Evolutionary conservation across 164 flowering plant species (phyloP).

Genomic region (Macadamia tetraphylla): DNA sequence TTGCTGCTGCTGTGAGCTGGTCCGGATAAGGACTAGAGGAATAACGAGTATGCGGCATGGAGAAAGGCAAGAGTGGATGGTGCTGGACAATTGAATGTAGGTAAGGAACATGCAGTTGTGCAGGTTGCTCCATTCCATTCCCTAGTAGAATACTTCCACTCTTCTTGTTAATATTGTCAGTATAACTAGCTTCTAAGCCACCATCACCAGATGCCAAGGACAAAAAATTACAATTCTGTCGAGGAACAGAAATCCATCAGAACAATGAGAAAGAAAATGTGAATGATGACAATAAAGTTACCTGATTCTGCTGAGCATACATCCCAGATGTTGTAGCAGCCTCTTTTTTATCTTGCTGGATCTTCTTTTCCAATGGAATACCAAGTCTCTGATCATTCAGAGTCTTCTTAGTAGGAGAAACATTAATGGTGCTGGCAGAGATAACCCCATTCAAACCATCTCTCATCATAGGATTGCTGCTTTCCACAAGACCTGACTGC

Average conservation of each 20-base stretch:
- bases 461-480: conserved; percentile 6
- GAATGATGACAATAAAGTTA: conserved; percentile 11
- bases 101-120: conserved; percentile 31
- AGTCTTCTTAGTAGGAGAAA: background rate
- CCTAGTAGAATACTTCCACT: background rate
- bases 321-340: conserved; percentile 14
- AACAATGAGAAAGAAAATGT: conserved; percentile 1
- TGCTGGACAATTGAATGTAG: conserved; percentile 34
- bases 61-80: conserved; percentile 24
- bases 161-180: background rate
- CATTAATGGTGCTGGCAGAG: conserved; percentile 3
- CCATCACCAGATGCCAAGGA: conserved; percentile 39
- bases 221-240: conserved; percentile 50
- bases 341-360: conserved; percentile 21
- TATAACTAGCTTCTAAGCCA: conserved; percentile 17
- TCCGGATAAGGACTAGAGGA: conserved; percentile 28
- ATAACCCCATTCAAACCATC: background rate
- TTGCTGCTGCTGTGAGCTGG: conserved; percentile 26
- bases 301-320: conserved; percentile 37
- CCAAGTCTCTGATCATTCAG: conserved; percentile 22
- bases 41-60: conserved; percentile 26
- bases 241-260: conserved; percentile 12
- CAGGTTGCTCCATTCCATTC: conserved; percentile 19
- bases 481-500: conserved; percentile 12
- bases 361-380: conserved; percentile 21